Evolutionary conservation across 176 grass and related monocot species (phyloP).

Genomic region (Stipa capillata): DNA sequence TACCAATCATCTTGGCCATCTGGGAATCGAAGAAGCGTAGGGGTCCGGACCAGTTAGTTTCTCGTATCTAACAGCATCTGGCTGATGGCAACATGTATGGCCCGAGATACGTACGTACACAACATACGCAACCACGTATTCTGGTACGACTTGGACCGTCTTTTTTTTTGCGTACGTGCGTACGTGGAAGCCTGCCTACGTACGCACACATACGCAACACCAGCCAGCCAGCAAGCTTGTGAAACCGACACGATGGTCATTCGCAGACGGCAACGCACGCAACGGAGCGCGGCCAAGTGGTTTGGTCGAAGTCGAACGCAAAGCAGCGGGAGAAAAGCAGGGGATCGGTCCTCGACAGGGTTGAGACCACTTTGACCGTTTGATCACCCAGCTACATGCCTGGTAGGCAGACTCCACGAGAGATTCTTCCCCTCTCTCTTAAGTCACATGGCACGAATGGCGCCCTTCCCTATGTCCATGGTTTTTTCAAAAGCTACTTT

Average conservation of each 20-base stretch:
- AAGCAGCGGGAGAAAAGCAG: too few species aligned
- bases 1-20: background rate
- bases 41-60: conserved; percentile 16
- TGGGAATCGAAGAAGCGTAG: background rate
- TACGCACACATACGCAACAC: too few species aligned
- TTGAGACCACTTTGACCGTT: conserved; percentile 29
- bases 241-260: conserved; percentile 21
- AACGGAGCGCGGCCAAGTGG: background rate
- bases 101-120: background rate
- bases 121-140: conserved; percentile 3
- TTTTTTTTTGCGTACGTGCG: background rate
- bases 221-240: too few species aligned
- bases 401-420: conserved; percentile 24
- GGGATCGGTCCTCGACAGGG: conserved; percentile 13
- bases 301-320: background rate
- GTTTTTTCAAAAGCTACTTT: too few species aligned
- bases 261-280: conserved; percentile 12
- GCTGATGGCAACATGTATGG: conserved; percentile 17
- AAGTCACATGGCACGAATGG: conserved; percentile 1
- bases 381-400: background rate
- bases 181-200: background rate
- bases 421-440: background rate
- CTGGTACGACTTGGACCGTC: conserved; percentile 16
- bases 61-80: conserved; percentile 25
- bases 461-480: too few species aligned